These are phyloP conservation scores for Carex arenaria DNA, from an alignment of 202 grass and related monocot genomes.

Conservation along the genomic window DNA sequence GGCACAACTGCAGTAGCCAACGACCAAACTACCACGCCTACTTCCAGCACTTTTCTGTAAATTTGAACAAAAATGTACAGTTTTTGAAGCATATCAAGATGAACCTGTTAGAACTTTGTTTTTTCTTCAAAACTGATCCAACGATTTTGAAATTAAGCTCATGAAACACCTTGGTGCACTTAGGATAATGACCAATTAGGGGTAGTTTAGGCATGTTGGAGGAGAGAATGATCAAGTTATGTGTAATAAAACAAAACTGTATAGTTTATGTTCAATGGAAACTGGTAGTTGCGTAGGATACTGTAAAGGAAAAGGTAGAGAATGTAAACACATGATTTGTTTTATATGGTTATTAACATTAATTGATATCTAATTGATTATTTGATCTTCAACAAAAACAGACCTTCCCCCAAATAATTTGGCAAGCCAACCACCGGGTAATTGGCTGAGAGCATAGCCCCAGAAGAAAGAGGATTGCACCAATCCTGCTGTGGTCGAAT, in stretches of 20 bases:
- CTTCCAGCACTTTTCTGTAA: conserved; percentile 73
- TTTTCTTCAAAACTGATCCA: neutral
- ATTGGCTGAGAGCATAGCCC: conserved; percentile 90
- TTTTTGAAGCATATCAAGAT: neutral
- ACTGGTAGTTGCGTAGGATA: neutral
- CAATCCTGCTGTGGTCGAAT: conserved; percentile 83
- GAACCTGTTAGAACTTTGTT: neutral
- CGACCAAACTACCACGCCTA: conserved; percentile 79
- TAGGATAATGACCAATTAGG: neutral
- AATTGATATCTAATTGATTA: no score
- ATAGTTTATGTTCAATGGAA: neutral
- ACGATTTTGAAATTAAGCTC: neutral
- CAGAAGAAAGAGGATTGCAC: conserved; percentile 98
- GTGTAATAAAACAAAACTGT: neutral
- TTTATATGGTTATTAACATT: no score
- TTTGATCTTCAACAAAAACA: conserved; percentile 14
- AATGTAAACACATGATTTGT: no score
- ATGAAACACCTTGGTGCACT: neutral
- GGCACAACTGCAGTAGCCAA: conserved; percentile 72
- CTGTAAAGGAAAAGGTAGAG: neutral
- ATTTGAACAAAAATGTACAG: neutral
- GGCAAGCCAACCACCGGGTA: conserved; percentile 84
- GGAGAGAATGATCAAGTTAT: neutral
- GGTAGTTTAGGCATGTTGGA: neutral
- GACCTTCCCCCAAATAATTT: conserved; percentile 97